Base-by-base conservation (phyloP, 768 basidiomycete species). In the Russula sp. region DNA sequence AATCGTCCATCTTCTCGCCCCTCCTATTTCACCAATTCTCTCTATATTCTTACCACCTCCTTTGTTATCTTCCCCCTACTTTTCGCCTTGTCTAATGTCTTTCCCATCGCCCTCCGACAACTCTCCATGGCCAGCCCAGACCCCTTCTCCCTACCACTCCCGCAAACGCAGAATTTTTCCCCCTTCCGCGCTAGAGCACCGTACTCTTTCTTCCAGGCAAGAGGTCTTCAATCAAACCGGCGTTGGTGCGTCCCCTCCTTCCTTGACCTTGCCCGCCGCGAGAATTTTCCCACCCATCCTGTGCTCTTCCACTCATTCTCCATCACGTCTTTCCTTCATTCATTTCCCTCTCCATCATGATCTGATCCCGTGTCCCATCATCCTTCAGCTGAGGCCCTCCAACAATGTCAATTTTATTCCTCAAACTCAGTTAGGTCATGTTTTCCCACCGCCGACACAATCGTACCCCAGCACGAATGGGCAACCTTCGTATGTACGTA, bases 371-470 rank as follows among this genome's bases (percentile, higher is more conserved):
- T 32, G 42, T 58, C 57, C 50, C 44, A 47, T 59, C 59, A 61
- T 63, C 31, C 18, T 51, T 53, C 54, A 79, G 73, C 53, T 1
- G 57, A 62, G 20, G 88, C 88, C 8, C 70, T 75, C 69, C 48
- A 40, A 6, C 53, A 77, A 61, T 91, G 89, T 70, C 69, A 86
- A 70, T 34, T 82, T 52, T 70, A 73, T 63, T 84, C 86, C 27
- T 84, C 84, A 65, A 94, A 94, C 76, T 73, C 82, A 53, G 77
- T 91, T 64, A 79, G 86, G 48, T 89, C 91, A 8, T 95, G 94
- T 72, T 94, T 80, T 71, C 94, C 94, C 10, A 77, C 76, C 0
- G 54, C 73, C 8, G 74, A 79, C 61, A 82, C 82, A 22, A 64
- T 76, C 31, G 77, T 94, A 64, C 73, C 80, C n/a, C 92, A 96